Percentiles rank a stretch among this genome's conserved stretches.
Evolutionary conservation across 2,329 filamentous ascomycete genomes (phyloP).

Genomic region (Elsinoe fawcettii): DNA sequence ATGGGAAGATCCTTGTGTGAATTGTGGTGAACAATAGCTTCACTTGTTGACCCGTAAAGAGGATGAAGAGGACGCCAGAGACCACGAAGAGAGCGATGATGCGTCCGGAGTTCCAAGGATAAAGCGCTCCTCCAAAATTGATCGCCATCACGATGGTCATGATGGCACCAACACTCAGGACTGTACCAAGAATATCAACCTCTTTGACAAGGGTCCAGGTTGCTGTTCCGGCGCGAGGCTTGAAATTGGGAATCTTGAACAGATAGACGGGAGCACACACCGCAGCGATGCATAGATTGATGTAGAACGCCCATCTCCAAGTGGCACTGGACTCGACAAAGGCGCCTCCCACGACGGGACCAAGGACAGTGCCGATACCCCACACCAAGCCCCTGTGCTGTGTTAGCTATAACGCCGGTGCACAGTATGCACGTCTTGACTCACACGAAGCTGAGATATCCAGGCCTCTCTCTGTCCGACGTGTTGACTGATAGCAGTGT

Average conservation of each 20-base stretch:
- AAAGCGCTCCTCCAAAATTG: conserved; percentile 44
- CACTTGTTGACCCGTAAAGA: conserved; percentile 44
- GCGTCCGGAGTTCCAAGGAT: conserved; percentile 39
- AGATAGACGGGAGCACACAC: conserved; percentile 38
- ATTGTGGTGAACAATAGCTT: conserved; percentile 43
- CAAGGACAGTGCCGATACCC: conserved; percentile 24
- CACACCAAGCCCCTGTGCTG: conserved; percentile 22
- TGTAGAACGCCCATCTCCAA: conserved; percentile 44
- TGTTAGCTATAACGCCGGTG: too few relatives aligned
- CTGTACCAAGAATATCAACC: conserved; percentile 42
- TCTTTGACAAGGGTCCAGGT: conserved; percentile 17
- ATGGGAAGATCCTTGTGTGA: conserved; percentile 42
- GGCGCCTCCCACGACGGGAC: conserved; percentile 29
- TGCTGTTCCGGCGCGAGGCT: conserved; percentile 13
- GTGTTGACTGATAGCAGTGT: conserved; percentile 19
- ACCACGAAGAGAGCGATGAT: conserved; percentile 44
- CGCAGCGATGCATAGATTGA: conserved; percentile 47
- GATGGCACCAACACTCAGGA: conserved; percentile 39
- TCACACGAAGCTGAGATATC: conserved; percentile 17
- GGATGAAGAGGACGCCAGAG: conserved; percentile 37
- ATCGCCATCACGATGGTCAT: conserved; percentile 42
- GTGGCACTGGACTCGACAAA: conserved; percentile 24
- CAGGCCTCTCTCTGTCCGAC: conserved; percentile 17
- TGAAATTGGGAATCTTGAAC: conserved; percentile 35
- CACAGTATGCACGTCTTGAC: too few relatives aligned